phyloP scores from a whole-genome alignment of 192 early-diverging fungal species.

The Backusella mclennaniae region DNA sequence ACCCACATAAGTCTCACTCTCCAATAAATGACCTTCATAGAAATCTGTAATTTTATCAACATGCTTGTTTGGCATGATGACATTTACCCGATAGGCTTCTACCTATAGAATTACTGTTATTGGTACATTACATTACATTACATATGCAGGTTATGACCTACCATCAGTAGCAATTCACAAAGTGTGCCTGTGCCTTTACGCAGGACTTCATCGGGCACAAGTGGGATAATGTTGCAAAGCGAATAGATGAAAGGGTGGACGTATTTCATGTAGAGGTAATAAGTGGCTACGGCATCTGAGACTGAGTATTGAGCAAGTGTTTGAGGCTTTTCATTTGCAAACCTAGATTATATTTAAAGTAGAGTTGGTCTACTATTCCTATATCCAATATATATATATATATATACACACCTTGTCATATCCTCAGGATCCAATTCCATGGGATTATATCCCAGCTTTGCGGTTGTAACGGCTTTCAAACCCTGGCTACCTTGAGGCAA shows the following conservation, averaged over 20 bases:
- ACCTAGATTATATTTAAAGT: conserved; percentile 43
- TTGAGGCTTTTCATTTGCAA: conserved; percentile 89
- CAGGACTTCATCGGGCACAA: conserved; percentile 95
- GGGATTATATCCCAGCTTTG: conserved; percentile 96
- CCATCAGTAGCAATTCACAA: conserved; percentile 96
- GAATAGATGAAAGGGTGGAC: conserved; percentile 99
- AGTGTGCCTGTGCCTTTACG: conserved; percentile 95
- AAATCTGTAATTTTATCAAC: conserved; percentile 71
- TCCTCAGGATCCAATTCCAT: conserved; percentile 98
- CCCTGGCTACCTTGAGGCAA: conserved; percentile 96
- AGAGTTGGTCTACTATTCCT: background rate
- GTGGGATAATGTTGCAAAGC: conserved; percentile 98
- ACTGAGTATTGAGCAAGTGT: conserved; percentile 96
- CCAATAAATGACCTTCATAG: conserved; percentile 87
- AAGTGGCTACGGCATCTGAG: conserved; percentile 98
- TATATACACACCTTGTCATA: conserved; percentile 74
- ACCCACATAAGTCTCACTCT: conserved; percentile 97
- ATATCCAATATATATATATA: background rate
- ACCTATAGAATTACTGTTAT: conserved; percentile 47
- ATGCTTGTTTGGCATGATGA: conserved; percentile 99
- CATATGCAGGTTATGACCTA: conserved; percentile 23
- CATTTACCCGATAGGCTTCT: conserved; percentile 81
- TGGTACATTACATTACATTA: background rate
- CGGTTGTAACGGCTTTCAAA: conserved; percentile 94
- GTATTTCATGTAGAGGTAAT: conserved; percentile 99